These are phyloP conservation scores for Xylariomycetidae sp. DNA, from an alignment of 2,329 filamentous ascomycete genomes.

Conservation along the genomic window DNA sequence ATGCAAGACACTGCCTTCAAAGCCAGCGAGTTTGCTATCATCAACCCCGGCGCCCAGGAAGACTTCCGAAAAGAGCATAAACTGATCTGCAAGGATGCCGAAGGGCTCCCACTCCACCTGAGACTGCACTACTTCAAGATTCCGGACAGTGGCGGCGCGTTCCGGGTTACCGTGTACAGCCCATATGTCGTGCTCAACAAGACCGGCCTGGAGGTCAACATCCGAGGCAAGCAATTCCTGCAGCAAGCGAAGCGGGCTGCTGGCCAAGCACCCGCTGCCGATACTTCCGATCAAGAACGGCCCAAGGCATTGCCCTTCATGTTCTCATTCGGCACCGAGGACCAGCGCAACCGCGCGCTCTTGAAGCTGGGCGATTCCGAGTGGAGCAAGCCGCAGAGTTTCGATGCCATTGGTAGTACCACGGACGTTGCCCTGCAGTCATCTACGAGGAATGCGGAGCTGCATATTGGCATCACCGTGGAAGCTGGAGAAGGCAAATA, in stretches of 20 bases:
- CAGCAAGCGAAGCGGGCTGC: constrained; percentile 76
- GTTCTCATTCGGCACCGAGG: constrained; percentile 88
- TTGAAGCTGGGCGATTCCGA: constrained; percentile 83
- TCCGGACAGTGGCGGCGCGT: constrained; percentile 88
- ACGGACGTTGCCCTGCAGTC: constrained; percentile 82
- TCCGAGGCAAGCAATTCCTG: constrained; percentile 84
- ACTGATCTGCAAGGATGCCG: constrained; percentile 76
- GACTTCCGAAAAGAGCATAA: constrained; percentile 82
- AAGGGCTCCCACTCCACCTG: constrained; percentile 71
- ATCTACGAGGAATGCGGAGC: constrained; percentile 64
- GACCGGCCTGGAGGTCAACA: constrained; percentile 81
- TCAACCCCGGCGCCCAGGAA: constrained; percentile 82
- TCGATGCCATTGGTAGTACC: constrained; percentile 92
- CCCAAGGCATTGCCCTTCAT: constrained; percentile 84
- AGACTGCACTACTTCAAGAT: constrained; percentile 87
- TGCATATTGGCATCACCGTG: constrained; percentile 85
- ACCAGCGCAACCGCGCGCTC: constrained; percentile 83
- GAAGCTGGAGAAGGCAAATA: constrained; percentile 94
- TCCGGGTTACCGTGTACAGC: constrained; percentile 91
- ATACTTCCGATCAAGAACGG: constrained; percentile 44
- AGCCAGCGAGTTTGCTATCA: constrained; percentile 92
- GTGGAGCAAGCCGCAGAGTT: constrained; percentile 97
- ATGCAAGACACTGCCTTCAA: constrained; percentile 96
- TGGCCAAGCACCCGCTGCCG: constrained; percentile 62
- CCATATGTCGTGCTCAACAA: constrained; percentile 95